Conservation (phyloP, 2,329 filamentous ascomycete species). For the Grosmannia clavigera region DNA sequence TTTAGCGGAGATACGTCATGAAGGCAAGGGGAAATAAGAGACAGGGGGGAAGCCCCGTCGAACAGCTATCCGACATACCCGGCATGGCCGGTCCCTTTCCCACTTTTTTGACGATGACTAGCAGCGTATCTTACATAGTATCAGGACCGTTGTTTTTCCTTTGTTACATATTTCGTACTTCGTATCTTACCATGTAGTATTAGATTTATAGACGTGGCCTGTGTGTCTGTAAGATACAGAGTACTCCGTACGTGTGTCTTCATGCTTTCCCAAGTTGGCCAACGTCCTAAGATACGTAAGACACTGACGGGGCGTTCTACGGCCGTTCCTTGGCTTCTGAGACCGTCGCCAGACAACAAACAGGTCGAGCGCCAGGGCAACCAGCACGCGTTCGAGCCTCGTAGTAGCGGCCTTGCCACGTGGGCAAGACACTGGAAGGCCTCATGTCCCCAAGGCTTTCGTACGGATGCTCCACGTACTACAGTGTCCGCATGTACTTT, state of each 20-base stretch:
- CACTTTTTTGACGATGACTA: background rate
- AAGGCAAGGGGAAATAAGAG: background rate
- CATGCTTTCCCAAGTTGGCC: background rate
- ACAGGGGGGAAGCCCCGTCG: background rate
- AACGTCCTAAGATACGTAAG: background rate
- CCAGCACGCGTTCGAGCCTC: background rate
- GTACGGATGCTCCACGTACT: background rate
- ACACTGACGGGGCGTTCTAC: background rate
- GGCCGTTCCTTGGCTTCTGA: background rate
- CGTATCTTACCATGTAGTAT: background rate
- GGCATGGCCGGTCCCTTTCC: background rate
- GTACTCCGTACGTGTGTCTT: background rate
- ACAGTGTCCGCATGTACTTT: too few species aligned
- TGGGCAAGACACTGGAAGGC: background rate
- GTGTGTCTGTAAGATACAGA: background rate
- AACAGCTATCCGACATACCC: background rate
- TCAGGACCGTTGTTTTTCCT: background rate
- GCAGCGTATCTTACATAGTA: background rate
- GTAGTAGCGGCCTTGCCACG: background rate
- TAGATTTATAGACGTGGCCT: background rate
- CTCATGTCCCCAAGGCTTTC: background rate
- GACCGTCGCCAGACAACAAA: background rate
- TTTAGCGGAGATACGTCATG: constrained; percentile 2
- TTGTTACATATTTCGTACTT: too few species aligned
- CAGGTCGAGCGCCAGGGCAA: background rate